Conservation (phyloP, 768 basidiomycete species). For the Pleurotus tuber-regium region DNA sequence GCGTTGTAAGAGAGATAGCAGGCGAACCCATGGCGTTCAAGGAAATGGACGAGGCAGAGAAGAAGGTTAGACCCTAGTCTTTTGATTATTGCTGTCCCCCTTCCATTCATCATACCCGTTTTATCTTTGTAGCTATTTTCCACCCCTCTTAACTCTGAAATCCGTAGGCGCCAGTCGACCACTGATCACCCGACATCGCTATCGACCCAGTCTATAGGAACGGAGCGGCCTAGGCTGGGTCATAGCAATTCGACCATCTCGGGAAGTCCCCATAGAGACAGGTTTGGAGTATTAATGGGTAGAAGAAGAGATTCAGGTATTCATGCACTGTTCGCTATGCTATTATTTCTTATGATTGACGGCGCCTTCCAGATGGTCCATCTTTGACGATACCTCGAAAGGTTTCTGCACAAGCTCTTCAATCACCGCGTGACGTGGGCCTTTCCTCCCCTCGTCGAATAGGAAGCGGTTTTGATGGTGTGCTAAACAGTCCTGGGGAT, state of each 20-base stretch:
- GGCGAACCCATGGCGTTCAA: constrained; percentile 72
- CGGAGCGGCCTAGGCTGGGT: constrained; percentile 58
- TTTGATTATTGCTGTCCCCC: constrained; percentile 16
- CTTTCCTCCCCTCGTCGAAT: constrained; percentile 69
- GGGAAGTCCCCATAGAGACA: constrained; percentile 62
- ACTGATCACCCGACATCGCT: constrained; percentile 67
- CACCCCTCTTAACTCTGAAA: constrained; percentile 81
- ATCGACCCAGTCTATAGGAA: constrained; percentile 41
- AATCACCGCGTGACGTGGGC: constrained; percentile 57
- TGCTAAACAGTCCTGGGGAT: constrained; percentile 56
- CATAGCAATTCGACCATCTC: constrained; percentile 44
- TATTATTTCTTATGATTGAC: too few species aligned
- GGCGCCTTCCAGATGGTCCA: constrained; percentile 50
- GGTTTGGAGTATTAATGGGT: constrained; percentile 54
- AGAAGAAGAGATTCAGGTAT: constrained; percentile 71
- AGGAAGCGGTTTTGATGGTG: constrained; percentile 72
- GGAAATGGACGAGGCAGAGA: constrained; percentile 81
- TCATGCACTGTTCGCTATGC: too few species aligned
- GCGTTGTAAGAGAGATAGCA: constrained; percentile 76
- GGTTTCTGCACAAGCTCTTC: constrained; percentile 54
- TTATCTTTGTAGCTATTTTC: constrained; percentile 63
- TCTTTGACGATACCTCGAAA: constrained; percentile 56
- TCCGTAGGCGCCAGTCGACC: constrained; percentile 76
- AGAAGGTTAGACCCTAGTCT: constrained; percentile 63
- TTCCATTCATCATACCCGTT: constrained; percentile 23